A percentile compares a stretch with the other conserved stretches of the same genome.
phyloP scores from a whole-genome alignment of 768 basidiomycete genomes.

The Tricholoma saponaceum region DNA sequence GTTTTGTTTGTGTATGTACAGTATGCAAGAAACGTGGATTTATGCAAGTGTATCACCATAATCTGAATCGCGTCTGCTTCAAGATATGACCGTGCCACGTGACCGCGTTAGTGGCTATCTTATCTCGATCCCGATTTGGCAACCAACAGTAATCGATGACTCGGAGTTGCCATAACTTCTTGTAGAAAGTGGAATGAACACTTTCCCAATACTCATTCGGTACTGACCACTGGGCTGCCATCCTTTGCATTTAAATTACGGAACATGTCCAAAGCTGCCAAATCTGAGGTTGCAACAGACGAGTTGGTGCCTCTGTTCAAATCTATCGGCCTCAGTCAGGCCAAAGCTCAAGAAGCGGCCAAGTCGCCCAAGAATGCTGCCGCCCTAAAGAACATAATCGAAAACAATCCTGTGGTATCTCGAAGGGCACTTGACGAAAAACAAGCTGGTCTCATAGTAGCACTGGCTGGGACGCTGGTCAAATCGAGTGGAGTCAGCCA shows the following conservation, averaged over 20 bases:
- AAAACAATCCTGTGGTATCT: slow-evolving; percentile 42
- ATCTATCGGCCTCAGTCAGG: slow-evolving; percentile 68
- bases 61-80: too few relatives aligned
- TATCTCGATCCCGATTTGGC: slow-evolving; percentile 11
- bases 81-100: not conserved
- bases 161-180: too few relatives aligned
- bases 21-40: not conserved
- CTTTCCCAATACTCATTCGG: not conserved
- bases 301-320: slow-evolving; percentile 54
- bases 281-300: slow-evolving; percentile 22
- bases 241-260: not conserved
- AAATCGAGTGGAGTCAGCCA: slow-evolving; percentile 50
- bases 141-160: not conserved
- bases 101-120: slow-evolving; percentile 9
- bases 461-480: slow-evolving; percentile 56
- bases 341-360: slow-evolving; percentile 79
- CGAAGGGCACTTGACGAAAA: slow-evolving; percentile 67
- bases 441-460: slow-evolving; percentile 64
- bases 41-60: not conserved
- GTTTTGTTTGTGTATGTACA: not conserved
- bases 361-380: slow-evolving; percentile 76
- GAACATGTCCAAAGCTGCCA: slow-evolving; percentile 28
- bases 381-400: slow-evolving; percentile 66
- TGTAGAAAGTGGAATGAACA: too few relatives aligned
- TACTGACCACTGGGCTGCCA: too few relatives aligned